Base-by-base conservation (phyloP, 768 basidiomycete genomes). In the Termitomyces sp. region DNA sequence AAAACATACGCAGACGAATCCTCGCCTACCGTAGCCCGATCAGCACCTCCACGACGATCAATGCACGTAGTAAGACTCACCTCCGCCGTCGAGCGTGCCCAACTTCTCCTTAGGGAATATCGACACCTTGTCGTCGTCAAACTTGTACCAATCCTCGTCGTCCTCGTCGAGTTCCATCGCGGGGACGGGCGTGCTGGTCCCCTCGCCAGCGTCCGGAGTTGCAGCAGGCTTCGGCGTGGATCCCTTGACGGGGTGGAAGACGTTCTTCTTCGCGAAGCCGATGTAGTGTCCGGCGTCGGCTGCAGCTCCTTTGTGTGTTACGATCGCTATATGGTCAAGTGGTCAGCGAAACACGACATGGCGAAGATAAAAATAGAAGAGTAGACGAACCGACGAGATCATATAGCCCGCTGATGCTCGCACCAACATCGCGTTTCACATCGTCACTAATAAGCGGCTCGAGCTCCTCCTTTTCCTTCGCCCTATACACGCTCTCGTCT, bases 221-320 rank as follows among this genome's bases (percentile, higher is more conserved):
- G 66, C 59, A 34, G 68, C 31, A n/a, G 61, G 47, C n/a, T 27
- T 37, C 59, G 61, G 37, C 63, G 48, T 60, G 42, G 64, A 51
- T 31, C 63, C 48, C 61, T 68, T 70, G 22, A 72, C 65, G 4
- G 74, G 75, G 52, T 84, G 81, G 74, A 90, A 84, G 20, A 81
- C 81, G 61, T 80, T 82, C 76, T 88, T 91, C 74, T 90, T 90
- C 29, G 88, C 90, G 73, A 88, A 98, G 1, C 86, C 94, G 24
- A 98, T 94, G 68, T 98, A 98, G 72, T 98, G 96, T 2, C 95
- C 96, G 0, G 92, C 85, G 67, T 98, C 97, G 0, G 97, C 95
- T 0, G 88, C 88, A 0, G 94, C 84, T 12, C 97, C 97, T 71
- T 99, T 99, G 80, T 98, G 97, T 22, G 94, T 96, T 13, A 99